phyloP scores from a whole-genome alignment of 805 yeast genomes.

The Nakazawaea wickerhamii region DNA sequence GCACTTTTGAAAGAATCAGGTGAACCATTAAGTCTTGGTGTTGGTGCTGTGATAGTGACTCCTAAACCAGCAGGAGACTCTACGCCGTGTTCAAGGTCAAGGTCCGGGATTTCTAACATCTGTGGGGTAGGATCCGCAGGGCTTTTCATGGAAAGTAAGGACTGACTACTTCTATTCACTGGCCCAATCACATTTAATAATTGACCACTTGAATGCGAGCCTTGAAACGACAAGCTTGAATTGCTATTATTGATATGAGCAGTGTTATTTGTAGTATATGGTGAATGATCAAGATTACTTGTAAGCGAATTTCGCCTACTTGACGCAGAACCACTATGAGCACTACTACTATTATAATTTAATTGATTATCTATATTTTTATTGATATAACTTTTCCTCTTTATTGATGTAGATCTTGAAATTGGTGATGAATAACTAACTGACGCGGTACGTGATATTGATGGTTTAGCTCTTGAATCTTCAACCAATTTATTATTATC shows the following conservation, averaged over 20 bases:
- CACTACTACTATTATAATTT: not conserved
- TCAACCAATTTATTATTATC: not conserved
- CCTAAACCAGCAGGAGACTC: not conserved
- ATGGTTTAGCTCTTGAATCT: not conserved
- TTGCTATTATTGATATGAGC: not conserved
- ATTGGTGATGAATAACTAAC: not conserved
- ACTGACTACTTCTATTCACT: not conserved
- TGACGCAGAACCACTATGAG: not conserved
- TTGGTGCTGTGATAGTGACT: not conserved
- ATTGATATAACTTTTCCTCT: not conserved
- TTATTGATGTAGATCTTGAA: not conserved
- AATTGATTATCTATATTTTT: not conserved
- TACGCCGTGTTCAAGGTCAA: not conserved
- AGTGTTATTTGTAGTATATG: not conserved
- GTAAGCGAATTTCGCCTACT: conserved; percentile 2
- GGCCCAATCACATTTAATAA: not conserved
- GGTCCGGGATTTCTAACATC: not conserved
- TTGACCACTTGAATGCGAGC: conserved; percentile 6
- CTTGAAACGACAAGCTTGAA: not conserved
- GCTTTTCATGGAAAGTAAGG: not conserved
- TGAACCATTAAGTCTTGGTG: not conserved
- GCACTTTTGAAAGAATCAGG: not conserved
- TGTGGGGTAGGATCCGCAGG: not conserved
- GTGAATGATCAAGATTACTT: conserved; percentile 1
- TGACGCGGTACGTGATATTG: not conserved